These are phyloP conservation scores for Hibiscus tridactylites DNA, from an alignment of 345 rosid species.

Conservation along the genomic window DNA sequence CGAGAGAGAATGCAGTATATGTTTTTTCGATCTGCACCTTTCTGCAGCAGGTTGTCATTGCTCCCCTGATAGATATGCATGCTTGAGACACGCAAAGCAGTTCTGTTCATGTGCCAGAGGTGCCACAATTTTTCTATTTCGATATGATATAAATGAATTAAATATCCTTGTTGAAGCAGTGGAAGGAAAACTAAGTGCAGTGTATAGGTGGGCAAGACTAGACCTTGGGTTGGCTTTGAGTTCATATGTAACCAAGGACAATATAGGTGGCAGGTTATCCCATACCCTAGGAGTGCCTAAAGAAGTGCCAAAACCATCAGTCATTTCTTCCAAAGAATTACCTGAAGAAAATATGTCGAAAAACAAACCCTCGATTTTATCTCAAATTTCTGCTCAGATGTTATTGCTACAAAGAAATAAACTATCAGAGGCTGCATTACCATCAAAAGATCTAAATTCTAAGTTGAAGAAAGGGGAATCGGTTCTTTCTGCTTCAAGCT, in stretches of 20 bases:
- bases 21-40: constrained; percentile 89
- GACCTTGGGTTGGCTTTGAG: constrained; percentile 89
- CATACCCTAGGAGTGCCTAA: constrained; percentile 21
- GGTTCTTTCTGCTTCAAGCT: constrained; percentile 20
- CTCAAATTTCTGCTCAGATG: constrained; percentile 15
- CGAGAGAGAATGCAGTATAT: constrained; percentile 86
- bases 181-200: constrained; percentile 91
- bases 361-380: constrained; percentile 20
- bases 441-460: constrained; percentile 21
- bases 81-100: constrained; percentile 83
- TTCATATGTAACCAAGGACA: constrained; percentile 41
- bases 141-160: constrained; percentile 73
- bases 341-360: constrained; percentile 29
- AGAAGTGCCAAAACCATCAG: constrained; percentile 30
- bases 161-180: constrained; percentile 88
- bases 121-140: constrained; percentile 72
- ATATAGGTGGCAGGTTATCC: constrained; percentile 29
- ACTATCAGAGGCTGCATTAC: constrained; percentile 20
- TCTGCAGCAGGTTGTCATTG: constrained; percentile 97
- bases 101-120: constrained; percentile 69
- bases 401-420: constrained; percentile 22
- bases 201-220: constrained; percentile 94
- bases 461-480: constrained; percentile 28
- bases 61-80: constrained; percentile 82
- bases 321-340: constrained; percentile 28